These are phyloP conservation scores for Termitomyces sp. DNA, from an alignment of 1,284 basidiomycete species.

Conservation along the genomic window DNA sequence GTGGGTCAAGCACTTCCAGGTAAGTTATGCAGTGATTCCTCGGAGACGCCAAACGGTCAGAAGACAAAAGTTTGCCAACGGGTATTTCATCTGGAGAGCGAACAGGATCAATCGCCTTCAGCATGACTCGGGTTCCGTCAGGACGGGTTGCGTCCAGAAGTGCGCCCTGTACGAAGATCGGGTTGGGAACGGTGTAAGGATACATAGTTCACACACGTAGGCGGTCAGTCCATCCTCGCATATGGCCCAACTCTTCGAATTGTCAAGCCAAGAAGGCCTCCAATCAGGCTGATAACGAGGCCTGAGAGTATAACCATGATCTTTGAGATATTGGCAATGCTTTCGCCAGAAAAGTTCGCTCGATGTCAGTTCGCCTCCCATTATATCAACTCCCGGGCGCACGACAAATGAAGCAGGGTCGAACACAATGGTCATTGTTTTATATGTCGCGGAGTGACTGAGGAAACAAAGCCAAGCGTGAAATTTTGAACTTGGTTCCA, in stretches of 20 bases:
- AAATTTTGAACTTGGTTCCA: too few relatives aligned
- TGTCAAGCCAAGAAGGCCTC: not conserved
- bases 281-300: not conserved
- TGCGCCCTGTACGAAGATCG: not conserved
- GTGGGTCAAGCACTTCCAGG: conserved; percentile 24
- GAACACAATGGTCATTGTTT: too few relatives aligned
- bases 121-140: conserved; percentile 23
- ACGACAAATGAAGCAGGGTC: too few relatives aligned
- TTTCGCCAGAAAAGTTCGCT: not conserved
- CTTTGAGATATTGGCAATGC: not conserved
- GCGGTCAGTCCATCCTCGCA: not conserved
- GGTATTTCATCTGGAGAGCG: not conserved
- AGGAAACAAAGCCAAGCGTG: too few relatives aligned
- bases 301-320: not conserved
- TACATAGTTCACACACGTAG: too few relatives aligned
- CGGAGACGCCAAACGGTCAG: conserved; percentile 17
- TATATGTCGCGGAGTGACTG: too few relatives aligned
- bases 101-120: conserved; percentile 21
- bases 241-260: not conserved
- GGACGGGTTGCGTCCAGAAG: conserved; percentile 22
- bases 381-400: too few relatives aligned
- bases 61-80: not conserved
- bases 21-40: conserved; percentile 33
- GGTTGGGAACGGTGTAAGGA: too few relatives aligned
- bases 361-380: too few relatives aligned